phyloP scores from a whole-genome alignment of 331 rosid genomes.

The Dryas integrifolia region DNA sequence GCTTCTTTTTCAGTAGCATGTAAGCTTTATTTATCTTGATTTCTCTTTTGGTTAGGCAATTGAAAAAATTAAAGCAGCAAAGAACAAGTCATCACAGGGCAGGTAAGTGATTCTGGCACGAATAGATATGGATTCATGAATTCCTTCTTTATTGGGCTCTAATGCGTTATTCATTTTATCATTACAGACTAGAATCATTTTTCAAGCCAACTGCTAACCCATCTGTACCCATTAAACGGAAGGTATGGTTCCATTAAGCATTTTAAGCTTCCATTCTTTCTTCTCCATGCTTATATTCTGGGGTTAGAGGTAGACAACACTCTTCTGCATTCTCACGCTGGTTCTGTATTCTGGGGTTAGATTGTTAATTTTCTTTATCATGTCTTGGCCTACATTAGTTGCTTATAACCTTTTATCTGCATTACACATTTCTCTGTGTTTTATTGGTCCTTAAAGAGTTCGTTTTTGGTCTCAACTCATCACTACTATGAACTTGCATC shows the following conservation, averaged over 20 bases:
- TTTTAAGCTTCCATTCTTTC: slow-evolving; percentile 22
- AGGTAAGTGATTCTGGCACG: slow-evolving; percentile 49
- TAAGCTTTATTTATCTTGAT: slow-evolving; percentile 7
- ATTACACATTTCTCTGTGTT: not conserved
- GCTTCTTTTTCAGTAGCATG: slow-evolving; percentile 11
- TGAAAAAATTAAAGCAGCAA: slow-evolving; percentile 93
- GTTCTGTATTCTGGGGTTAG: not conserved
- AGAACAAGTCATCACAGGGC: slow-evolving; percentile 91
- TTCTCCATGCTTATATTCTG: slow-evolving; percentile 1
- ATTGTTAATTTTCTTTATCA: not conserved
- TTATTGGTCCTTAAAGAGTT: not conserved
- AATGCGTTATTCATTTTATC: slow-evolving; percentile 11
- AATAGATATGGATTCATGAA: not conserved
- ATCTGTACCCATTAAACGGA: slow-evolving; percentile 70
- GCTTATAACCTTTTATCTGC: not conserved
- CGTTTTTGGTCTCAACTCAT: not conserved
- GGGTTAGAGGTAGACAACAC: not conserved
- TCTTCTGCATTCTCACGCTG: not conserved
- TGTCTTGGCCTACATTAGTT: slow-evolving; percentile 1
- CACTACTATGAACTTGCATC: not conserved
- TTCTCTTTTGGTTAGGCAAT: slow-evolving; percentile 60
- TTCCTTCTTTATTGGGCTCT: slow-evolving; percentile 16
- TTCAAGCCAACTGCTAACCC: slow-evolving; percentile 68
- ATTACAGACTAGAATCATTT: slow-evolving; percentile 78
- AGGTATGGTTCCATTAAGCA: slow-evolving; percentile 47